Percentiles rank a stretch among this genome's conserved stretches.
Evolutionary conservation across 2,329 filamentous ascomycete species (phyloP).

Genomic region (Exophiala oligosperma): DNA sequence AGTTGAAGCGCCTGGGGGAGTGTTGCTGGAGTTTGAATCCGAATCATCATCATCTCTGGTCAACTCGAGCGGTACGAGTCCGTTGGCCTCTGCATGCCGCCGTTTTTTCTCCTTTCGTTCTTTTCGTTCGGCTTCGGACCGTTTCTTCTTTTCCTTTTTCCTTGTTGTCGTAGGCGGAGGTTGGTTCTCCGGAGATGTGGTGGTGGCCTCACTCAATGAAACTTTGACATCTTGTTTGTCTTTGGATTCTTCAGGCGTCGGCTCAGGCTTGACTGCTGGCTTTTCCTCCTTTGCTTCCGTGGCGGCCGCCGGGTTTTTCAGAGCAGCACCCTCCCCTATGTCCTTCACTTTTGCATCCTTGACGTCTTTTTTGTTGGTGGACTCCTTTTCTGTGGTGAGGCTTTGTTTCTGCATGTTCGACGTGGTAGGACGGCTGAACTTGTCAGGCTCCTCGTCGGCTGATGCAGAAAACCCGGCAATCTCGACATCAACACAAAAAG

Average conservation of each 20-base stretch:
- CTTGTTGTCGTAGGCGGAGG: conserved; percentile 54
- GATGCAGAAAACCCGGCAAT: conserved; percentile 87
- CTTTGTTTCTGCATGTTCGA: conserved; percentile 26
- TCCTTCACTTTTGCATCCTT: conserved; percentile 61
- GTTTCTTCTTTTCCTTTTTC: conserved; percentile 96
- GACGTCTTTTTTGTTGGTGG: conserved; percentile 34
- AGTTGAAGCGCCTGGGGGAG: conserved; percentile 31
- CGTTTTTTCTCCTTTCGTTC: conserved; percentile 88
- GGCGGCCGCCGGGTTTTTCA: conserved; percentile 65
- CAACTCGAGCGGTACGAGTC: conserved; percentile 80
- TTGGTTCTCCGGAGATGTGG: conserved; percentile 26
- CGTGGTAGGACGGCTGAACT: conserved; percentile 34
- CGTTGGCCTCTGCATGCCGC: conserved; percentile 82
- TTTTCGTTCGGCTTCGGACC: conserved; percentile 88
- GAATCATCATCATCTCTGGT: conserved; percentile 65
- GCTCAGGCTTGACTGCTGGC: conserved; percentile 30
- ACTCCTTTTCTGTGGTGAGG: conserved; percentile 32
- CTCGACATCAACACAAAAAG: conserved; percentile 96
- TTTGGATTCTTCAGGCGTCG: conserved; percentile 22
- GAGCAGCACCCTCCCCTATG: conserved; percentile 70
- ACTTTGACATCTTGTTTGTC: conserved; percentile 33
- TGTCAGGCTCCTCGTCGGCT: conserved; percentile 58
- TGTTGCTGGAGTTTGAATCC: conserved; percentile 46
- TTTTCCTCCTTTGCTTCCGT: conserved; percentile 58
- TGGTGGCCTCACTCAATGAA: background rate